phyloP scores from a whole-genome alignment of 1,139 yeast genomes.

The Geotrichum macrosporum region DNA sequence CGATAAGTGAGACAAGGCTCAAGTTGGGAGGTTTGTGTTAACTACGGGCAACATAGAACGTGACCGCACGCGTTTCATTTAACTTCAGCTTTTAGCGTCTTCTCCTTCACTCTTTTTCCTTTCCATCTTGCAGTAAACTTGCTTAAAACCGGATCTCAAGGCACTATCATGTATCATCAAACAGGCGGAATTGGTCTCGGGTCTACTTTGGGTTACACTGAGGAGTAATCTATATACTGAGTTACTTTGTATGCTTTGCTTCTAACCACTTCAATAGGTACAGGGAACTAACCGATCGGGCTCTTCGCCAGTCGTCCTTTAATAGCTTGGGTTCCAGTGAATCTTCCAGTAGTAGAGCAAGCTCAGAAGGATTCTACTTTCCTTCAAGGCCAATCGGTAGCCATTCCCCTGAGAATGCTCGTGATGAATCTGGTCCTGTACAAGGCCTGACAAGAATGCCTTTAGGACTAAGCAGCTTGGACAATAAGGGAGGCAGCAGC shows the following conservation, averaged over 20 bases:
- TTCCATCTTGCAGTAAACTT: neutral
- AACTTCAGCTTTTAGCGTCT: no score
- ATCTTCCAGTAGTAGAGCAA: conserved; percentile 14
- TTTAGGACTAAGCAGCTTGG: conserved; percentile 8
- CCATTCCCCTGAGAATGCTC: conserved; percentile 1
- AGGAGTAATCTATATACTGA: conserved; percentile 12
- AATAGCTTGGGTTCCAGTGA: conserved; percentile 18
- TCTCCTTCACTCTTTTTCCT: conserved; percentile 46
- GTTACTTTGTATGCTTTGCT: no score
- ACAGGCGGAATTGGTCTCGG: conserved; percentile 10
- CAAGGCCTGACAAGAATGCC: conserved; percentile 1
- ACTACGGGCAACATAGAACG: neutral
- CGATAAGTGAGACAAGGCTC: conserved; percentile 38
- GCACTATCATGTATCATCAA: conserved; percentile 11
- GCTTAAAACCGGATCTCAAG: conserved; percentile 24
- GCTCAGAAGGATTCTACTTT: conserved; percentile 22
- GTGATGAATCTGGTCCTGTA: neutral
- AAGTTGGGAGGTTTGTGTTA: conserved; percentile 25
- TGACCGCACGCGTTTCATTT: neutral
- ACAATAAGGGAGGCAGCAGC: conserved; percentile 3
- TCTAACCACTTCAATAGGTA: no score
- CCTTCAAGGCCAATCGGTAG: conserved; percentile 4
- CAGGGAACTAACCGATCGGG: no score
- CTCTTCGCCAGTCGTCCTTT: neutral
- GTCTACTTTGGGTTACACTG: conserved; percentile 9